A percentile compares a stretch with the other conserved stretches of the same genome.
phyloP scores from a whole-genome alignment of 176 grass and related monocot species.

The Cocos nucifera region DNA sequence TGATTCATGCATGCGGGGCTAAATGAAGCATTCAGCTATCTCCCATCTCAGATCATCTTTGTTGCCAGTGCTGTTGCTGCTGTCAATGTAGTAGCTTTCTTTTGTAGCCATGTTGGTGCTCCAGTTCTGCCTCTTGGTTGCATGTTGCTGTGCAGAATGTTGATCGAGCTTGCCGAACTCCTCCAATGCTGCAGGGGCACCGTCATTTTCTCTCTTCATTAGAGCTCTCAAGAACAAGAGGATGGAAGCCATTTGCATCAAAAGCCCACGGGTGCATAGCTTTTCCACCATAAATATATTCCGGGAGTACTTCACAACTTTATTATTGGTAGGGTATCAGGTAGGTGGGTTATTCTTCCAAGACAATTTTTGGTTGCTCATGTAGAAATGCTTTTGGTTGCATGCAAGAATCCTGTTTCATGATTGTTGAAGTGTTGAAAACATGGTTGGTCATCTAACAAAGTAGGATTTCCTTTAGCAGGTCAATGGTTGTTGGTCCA shows the following conservation, averaged over 20 bases:
- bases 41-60: slow-evolving; percentile 33
- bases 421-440: slow-evolving; percentile 1
- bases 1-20: slow-evolving; percentile 19
- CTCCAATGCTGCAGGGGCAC: not conserved
- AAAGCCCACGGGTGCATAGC: not conserved
- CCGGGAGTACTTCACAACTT: not conserved
- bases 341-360: not conserved
- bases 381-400: not conserved
- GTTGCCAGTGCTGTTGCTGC: not conserved
- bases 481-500: slow-evolving; percentile 8
- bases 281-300: slow-evolving; percentile 28
- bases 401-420: not conserved
- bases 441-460: not conserved
- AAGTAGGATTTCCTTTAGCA: not conserved
- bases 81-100: not conserved
- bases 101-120: not conserved
- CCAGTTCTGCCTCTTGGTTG: not conserved
- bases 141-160: slow-evolving; percentile 14
- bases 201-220: not conserved
- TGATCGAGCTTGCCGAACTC: not conserved
- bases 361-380: not conserved
- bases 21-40: slow-evolving; percentile 31
- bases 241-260: slow-evolving; percentile 49
- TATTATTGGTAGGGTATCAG: not conserved
- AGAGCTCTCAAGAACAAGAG: slow-evolving; percentile 53